Evolutionary conservation across 148 eudicot genomes (phyloP).

Genomic region (Salicornia ramosissima): DNA sequence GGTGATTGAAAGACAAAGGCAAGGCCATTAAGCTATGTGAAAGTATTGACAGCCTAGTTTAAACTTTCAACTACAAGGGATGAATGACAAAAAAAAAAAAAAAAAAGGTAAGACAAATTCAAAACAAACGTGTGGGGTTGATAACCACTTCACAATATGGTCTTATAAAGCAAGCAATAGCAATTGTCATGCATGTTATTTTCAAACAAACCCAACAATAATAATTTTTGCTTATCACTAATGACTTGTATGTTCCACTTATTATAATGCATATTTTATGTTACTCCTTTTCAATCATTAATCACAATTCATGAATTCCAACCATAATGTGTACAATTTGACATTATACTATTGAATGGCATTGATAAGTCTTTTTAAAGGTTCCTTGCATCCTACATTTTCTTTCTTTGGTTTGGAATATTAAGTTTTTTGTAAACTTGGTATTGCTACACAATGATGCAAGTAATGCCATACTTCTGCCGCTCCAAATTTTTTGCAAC

Average conservation of each 20-base stretch:
- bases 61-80: neutral
- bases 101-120: neutral
- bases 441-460: neutral
- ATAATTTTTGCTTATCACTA: neutral
- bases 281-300: neutral
- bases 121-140: neutral
- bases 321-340: neutral
- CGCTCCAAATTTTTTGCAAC: no score
- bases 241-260: neutral
- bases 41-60: neutral
- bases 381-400: neutral
- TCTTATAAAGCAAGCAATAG: conserved; percentile 9
- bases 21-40: neutral
- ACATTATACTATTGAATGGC: neutral
- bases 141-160: neutral
- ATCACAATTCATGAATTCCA: neutral
- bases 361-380: no score
- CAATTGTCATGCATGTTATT: conserved; percentile 9
- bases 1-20: neutral
- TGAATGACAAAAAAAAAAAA: neutral
- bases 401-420: neutral
- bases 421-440: neutral
- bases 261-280: neutral
- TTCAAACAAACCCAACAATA: conserved; percentile 6
- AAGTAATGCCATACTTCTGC: neutral